Conservation (phyloP, 2,329 filamentous ascomycete genomes). For the Exophiala spinifera region DNA sequence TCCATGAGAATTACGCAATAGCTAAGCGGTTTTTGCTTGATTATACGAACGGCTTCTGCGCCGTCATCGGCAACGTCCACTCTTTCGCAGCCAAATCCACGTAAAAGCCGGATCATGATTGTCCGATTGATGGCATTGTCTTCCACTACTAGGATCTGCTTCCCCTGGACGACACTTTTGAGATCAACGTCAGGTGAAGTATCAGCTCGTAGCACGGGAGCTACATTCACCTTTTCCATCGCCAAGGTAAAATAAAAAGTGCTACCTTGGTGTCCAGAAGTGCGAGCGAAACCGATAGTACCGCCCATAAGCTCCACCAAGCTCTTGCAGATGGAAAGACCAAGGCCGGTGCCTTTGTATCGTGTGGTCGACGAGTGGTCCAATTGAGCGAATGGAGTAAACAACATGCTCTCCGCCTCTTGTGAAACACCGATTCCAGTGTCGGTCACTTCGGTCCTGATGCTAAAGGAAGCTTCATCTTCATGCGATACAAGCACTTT, state of each 20-base stretch:
- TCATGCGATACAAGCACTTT: conserved; percentile 29
- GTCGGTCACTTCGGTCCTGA: conserved; percentile 47
- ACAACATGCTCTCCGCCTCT: conserved; percentile 47
- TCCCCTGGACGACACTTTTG: conserved; percentile 44
- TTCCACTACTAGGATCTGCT: conserved; percentile 42
- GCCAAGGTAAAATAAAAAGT: conserved; percentile 30
- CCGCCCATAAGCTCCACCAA: conserved; percentile 58
- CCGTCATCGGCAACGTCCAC: conserved; percentile 71
- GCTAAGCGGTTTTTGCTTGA: conserved; percentile 67
- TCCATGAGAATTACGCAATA: conserved; percentile 36
- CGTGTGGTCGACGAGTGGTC: conserved; percentile 52
- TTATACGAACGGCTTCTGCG: conserved; percentile 68
- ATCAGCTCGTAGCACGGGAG: conserved; percentile 20
- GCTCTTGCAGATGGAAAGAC: conserved; percentile 57
- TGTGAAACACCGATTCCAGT: conserved; percentile 54
- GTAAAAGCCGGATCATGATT: conserved; percentile 57
- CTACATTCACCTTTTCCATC: conserved; percentile 16
- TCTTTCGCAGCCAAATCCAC: conserved; percentile 54
- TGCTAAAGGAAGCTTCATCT: conserved; percentile 35
- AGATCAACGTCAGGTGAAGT: conserved; percentile 30
- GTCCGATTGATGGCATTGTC: conserved; percentile 45
- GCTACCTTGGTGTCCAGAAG: conserved; percentile 32
- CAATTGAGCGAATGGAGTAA: conserved; percentile 56
- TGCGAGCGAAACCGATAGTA: conserved; percentile 43
- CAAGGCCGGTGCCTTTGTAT: conserved; percentile 57